Conservation (phyloP, 2,329 filamentous ascomycete genomes). For the Cladophialophora yegresii region DNA sequence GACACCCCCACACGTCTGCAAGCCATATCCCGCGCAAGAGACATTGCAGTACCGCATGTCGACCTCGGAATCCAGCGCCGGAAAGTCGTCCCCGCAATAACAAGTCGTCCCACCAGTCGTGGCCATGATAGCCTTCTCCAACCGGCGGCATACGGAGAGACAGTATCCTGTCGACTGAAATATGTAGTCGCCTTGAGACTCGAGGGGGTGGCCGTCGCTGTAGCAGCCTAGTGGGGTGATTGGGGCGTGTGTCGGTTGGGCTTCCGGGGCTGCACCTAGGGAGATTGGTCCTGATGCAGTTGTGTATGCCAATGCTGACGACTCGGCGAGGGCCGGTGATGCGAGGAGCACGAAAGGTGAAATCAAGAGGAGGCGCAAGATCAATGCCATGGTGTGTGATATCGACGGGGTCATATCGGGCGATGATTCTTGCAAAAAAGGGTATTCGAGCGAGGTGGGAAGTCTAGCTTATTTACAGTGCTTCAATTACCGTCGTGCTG, state of each 20-base stretch:
- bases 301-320: neutral
- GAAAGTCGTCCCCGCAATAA: constrained; percentile 71
- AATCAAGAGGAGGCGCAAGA: neutral
- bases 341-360: neutral
- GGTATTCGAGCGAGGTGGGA: neutral
- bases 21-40: constrained; percentile 63
- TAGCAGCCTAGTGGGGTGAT: constrained; percentile 46
- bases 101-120: constrained; percentile 65
- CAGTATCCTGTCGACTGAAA: constrained; percentile 61
- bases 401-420: neutral
- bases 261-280: neutral
- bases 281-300: neutral
- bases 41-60: constrained; percentile 64
- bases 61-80: constrained; percentile 58
- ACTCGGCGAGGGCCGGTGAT: neutral
- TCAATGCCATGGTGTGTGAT: neutral
- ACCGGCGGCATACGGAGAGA: constrained; percentile 52
- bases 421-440: neutral
- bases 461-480: neutral
- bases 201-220: constrained; percentile 49
- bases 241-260: constrained; percentile 3
- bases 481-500: neutral
- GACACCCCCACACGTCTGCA: constrained; percentile 68
- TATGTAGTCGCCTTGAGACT: constrained; percentile 51
- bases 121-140: constrained; percentile 61